Evolutionary conservation across 345 rosid species (phyloP), one percentile per base, ranked within the genome.

Genomic region (Acer campestre): DNA sequence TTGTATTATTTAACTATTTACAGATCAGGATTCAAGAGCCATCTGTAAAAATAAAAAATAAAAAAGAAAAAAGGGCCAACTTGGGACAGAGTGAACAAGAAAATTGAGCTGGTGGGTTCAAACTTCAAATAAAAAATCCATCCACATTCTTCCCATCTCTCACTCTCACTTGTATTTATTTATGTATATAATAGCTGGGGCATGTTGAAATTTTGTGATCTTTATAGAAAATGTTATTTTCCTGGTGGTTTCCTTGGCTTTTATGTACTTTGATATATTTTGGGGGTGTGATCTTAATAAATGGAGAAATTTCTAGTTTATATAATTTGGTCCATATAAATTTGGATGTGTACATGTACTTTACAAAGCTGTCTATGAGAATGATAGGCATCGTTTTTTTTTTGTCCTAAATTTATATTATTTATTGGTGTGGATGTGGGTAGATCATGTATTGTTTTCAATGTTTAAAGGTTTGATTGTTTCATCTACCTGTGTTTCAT

Each of bases 11-110:
- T 48, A 63, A 77, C 55, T 68, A 29, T 76, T 14, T 67, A 58
- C 82, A 83, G 88, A 76, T 78, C 75, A 59, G 25, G 62, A 17
- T 2, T 6, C n/a, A 12, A 72, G 80, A 73, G 38, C 4, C 38
- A 64, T 25, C 44, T 76, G 58, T 38, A 40, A 1, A 58, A 18
- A 31, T 3, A 31, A 31, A 31, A 40, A 1, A 58, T 6, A 31
- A 0, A 31, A 31, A 31, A 31, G 5, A 55, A 55, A 17, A 18
- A 78, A 42, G 17, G 35, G 31, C 46, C 67, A 74, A 22, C 42
- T 18, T 76, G 20, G 42, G 42, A 63, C 68, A 70, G 64, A 48
- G 59, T 72, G 64, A 63, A 72, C 70, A 75, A 25, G 83, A 66
- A 68, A 64, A 66, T 73, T 63, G 27, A 71, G 74, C 79, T 77